These are phyloP conservation scores for Claviceps purpurea DNA, from an alignment of 2,329 filamentous ascomycete genomes.

Conservation along the genomic window DNA sequence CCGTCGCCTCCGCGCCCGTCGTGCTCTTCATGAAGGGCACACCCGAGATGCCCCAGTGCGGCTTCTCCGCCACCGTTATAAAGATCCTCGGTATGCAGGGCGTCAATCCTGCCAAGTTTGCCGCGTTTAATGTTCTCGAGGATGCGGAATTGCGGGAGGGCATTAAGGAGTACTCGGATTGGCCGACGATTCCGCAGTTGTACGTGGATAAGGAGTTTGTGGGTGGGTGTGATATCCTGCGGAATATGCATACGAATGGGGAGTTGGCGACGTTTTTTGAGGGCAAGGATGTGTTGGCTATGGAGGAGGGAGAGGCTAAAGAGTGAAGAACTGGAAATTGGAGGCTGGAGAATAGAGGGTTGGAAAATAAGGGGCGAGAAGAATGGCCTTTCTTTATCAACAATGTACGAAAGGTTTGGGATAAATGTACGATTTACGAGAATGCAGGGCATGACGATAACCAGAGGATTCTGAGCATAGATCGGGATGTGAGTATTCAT, in stretches of 20 bases:
- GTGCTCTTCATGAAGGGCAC: conserved; percentile 99
- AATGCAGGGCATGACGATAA: not conserved
- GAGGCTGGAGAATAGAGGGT: not conserved
- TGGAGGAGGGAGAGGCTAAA: conserved; percentile 24
- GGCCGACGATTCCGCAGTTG: conserved; percentile 95
- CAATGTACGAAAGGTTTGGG: too few relatives aligned
- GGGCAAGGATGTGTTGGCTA: conserved; percentile 68
- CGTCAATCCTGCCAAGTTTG: conserved; percentile 88
- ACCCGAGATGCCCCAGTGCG: conserved; percentile 88
- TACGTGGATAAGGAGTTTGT: conserved; percentile 94
- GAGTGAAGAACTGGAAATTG: conserved; percentile 17
- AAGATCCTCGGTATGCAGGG: conserved; percentile 92
- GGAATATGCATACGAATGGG: conserved; percentile 94
- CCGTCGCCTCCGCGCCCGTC: conserved; percentile 74
- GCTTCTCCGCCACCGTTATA: conserved; percentile 88
- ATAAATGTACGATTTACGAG: conserved; percentile 2
- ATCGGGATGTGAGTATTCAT: too few relatives aligned
- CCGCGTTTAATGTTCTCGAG: conserved; percentile 95
- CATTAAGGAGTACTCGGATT: conserved; percentile 98
- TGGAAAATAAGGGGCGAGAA: not conserved
- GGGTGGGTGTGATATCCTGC: conserved; percentile 92
- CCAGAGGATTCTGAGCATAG: not conserved
- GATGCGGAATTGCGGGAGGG: conserved; percentile 76
- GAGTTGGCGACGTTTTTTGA: conserved; percentile 84
- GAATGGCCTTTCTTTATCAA: too few relatives aligned